These are phyloP conservation scores for Crithidia brevicula DNA, from an alignment of 208 protist species.

Conservation along the genomic window DNA sequence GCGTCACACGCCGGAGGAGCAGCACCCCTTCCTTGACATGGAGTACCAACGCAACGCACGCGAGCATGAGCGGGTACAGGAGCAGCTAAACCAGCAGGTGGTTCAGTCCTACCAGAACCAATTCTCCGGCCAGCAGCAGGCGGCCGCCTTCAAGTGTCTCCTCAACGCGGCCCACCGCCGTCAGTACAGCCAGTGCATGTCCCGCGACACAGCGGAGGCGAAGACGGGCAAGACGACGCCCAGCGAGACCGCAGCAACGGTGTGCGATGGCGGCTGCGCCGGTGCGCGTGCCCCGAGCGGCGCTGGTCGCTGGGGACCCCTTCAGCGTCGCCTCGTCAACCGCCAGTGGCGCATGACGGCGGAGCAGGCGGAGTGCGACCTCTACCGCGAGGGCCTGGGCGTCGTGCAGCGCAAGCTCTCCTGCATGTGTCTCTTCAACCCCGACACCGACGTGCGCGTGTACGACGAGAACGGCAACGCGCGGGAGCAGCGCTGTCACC, in stretches of 20 bases:
- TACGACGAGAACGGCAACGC: conserved; percentile 45
- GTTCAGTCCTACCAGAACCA: conserved; percentile 26
- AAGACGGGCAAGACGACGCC: too few species aligned
- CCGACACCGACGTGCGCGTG: conserved; percentile 46
- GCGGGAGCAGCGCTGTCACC: conserved; percentile 36
- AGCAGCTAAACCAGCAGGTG: conserved; percentile 44
- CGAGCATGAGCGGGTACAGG: conserved; percentile 23
- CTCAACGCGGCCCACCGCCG: conserved; percentile 51
- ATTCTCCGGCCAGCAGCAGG: conserved; percentile 26
- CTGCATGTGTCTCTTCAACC: conserved; percentile 75
- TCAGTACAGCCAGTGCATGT: conserved; percentile 27
- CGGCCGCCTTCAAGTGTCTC: conserved; percentile 44
- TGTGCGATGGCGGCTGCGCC: background rate
- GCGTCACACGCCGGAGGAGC: conserved; percentile 10
- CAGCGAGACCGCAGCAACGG: background rate
- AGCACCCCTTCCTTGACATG: conserved; percentile 64
- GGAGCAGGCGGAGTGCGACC: conserved; percentile 41
- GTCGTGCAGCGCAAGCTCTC: conserved; percentile 57
- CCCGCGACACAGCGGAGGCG: background rate
- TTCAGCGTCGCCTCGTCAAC: conserved; percentile 29
- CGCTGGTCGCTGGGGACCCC: conserved; percentile 18
- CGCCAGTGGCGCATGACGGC: conserved; percentile 49
- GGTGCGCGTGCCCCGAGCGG: conserved; percentile 10
- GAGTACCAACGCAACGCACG: conserved; percentile 33
- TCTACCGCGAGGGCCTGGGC: conserved; percentile 36